phyloP scores from a whole-genome alignment of 192 early-diverging fungal genomes.

The Backusella circina region DNA sequence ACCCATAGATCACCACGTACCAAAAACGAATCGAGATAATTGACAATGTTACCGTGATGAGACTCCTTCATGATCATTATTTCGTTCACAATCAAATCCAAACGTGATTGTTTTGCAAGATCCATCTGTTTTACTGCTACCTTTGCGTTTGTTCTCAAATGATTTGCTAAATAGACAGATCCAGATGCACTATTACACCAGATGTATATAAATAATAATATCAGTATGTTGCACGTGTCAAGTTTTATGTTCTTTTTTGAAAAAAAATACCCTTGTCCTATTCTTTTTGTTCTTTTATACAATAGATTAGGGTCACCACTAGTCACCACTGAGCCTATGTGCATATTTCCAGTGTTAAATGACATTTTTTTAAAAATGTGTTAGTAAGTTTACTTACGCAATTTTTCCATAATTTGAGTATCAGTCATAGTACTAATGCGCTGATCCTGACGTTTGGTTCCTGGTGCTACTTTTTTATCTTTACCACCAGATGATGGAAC shows the following conservation, averaged over 20 bases:
- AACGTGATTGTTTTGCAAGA: slow-evolving; percentile 88
- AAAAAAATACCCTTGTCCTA: slow-evolving; percentile 86
- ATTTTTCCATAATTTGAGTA: slow-evolving; percentile 90
- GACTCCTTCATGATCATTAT: slow-evolving; percentile 86
- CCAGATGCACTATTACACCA: slow-evolving; percentile 72
- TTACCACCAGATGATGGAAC: slow-evolving; percentile 11
- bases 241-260: neutral
- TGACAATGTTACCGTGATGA: slow-evolving; percentile 81
- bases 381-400: slow-evolving; percentile 48
- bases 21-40: slow-evolving; percentile 83
- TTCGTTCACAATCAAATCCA: slow-evolving; percentile 94
- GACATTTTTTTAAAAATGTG: neutral
- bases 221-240: neutral
- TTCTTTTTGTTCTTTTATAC: slow-evolving; percentile 93
- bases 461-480: neutral
- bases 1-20: slow-evolving; percentile 83
- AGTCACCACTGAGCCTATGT: slow-evolving; percentile 79
- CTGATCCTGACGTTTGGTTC: slow-evolving; percentile 58
- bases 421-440: slow-evolving; percentile 87
- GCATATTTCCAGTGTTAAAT: neutral
- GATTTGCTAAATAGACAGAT: slow-evolving; percentile 82
- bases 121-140: slow-evolving; percentile 98
- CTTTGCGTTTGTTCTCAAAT: slow-evolving; percentile 46
- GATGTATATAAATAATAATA: neutral
- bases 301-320: slow-evolving; percentile 84